These are phyloP conservation scores for Sapria himalayana DNA, from an alignment of 345 rosid species.

Conservation along the genomic window DNA sequence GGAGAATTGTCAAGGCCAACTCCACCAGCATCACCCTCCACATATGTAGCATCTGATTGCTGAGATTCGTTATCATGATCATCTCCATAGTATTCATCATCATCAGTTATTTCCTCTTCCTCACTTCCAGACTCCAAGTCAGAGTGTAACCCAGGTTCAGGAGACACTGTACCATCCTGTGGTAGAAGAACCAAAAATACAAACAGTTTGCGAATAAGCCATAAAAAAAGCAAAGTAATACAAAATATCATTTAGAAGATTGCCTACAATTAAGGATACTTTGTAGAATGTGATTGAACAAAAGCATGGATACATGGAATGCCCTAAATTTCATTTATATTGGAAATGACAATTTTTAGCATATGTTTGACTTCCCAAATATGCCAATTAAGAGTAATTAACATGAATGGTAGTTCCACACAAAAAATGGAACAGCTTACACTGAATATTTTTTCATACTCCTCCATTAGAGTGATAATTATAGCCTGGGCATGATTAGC, in stretches of 20 bases:
- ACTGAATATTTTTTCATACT: constrained; percentile 67
- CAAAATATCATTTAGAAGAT: too few relatives aligned
- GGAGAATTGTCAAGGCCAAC: constrained; percentile 33
- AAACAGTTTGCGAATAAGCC: neutral
- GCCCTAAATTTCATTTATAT: too few relatives aligned
- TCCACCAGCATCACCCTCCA: constrained; percentile 31
- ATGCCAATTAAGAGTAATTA: too few relatives aligned
- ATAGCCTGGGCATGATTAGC: constrained; percentile 99
- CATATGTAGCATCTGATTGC: constrained; percentile 21
- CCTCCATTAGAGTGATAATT: constrained; percentile 69
- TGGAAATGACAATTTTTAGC: too few relatives aligned
- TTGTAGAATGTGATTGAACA: too few relatives aligned
- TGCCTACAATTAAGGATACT: too few relatives aligned
- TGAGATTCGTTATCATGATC: constrained; percentile 12
- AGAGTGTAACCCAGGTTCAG: constrained; percentile 64
- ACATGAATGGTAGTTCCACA: too few relatives aligned
- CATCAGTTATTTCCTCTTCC: constrained; percentile 67
- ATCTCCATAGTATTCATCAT: constrained; percentile 63
- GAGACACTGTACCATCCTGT: constrained; percentile 65
- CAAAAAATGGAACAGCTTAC: too few relatives aligned
- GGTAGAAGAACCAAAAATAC: constrained; percentile 2
- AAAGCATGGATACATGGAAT: too few relatives aligned
- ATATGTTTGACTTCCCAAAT: too few relatives aligned
- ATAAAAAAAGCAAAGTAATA: constrained; percentile 11
- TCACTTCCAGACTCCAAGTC: constrained; percentile 67